Conservation (phyloP, 108 stramenopile genomes). For the Nannochloropsis salina region DNA sequence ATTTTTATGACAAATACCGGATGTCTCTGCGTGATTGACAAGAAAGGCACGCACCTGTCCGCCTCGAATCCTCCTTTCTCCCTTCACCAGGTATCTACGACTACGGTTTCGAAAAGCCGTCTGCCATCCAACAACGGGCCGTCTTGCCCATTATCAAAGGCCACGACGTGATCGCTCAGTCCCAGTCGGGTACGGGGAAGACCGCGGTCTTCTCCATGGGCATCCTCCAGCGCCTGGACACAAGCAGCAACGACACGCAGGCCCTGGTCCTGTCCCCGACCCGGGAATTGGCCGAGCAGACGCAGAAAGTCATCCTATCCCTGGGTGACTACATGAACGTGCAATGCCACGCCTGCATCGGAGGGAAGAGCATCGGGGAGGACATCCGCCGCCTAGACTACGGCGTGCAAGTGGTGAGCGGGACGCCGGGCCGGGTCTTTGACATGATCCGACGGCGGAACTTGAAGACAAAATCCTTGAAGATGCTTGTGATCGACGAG, state of each 20-base stretch:
- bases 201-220: conserved; percentile 94
- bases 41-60: conserved; percentile 12
- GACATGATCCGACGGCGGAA: conserved; percentile 90
- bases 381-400: conserved; percentile 84
- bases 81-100: neutral
- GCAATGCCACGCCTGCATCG: conserved; percentile 91
- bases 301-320: conserved; percentile 76
- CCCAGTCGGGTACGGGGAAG: conserved; percentile 96
- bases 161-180: conserved; percentile 96
- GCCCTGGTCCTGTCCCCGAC: conserved; percentile 91
- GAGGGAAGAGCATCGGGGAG: conserved; percentile 85
- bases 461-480: conserved; percentile 67
- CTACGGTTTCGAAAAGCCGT: conserved; percentile 87
- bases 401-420: conserved; percentile 72
- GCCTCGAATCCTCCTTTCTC: neutral
- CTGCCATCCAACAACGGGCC: conserved; percentile 99
- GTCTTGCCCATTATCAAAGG: conserved; percentile 91
- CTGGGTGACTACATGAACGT: conserved; percentile 97
- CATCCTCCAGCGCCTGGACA: conserved; percentile 78
- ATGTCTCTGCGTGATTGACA: too few relatives aligned
- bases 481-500: conserved; percentile 92
- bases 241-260: conserved; percentile 68
- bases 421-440: conserved; percentile 95
- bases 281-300: conserved; percentile 95
- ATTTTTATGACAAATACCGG: too few relatives aligned